phyloP scores from a whole-genome alignment of 164 flowering plant species.

The Magnolia kwangsiensis region DNA sequence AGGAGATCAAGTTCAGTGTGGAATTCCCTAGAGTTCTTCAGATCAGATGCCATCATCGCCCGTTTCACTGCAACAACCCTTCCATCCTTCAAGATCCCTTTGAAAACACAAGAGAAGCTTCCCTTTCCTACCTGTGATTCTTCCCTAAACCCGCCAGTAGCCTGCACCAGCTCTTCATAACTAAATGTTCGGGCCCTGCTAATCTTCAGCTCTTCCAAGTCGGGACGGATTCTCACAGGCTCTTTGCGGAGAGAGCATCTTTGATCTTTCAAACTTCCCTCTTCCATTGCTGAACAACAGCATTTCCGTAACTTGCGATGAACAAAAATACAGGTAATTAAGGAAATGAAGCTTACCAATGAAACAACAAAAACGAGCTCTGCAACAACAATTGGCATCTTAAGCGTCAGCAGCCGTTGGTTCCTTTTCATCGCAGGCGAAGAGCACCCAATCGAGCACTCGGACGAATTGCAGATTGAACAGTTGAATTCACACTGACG shows the following conservation, averaged over 20 bases:
- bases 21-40: slow-evolving; percentile 80
- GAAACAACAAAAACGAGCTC: slow-evolving; percentile 70
- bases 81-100: slow-evolving; percentile 75
- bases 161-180: slow-evolving; percentile 80
- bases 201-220: slow-evolving; percentile 71
- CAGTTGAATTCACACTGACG: slow-evolving; percentile 67
- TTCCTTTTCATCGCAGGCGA: slow-evolving; percentile 33
- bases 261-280: slow-evolving; percentile 27
- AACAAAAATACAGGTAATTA: slow-evolving; percentile 58
- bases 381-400: slow-evolving; percentile 63
- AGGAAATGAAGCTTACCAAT: slow-evolving; percentile 45
- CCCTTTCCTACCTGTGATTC: slow-evolving; percentile 87
- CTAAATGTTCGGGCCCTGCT: slow-evolving; percentile 71
- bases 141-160: slow-evolving; percentile 80
- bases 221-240: slow-evolving; percentile 51
- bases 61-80: slow-evolving; percentile 85
- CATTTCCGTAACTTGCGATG: slow-evolving; percentile 68
- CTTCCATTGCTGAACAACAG: slow-evolving; percentile 33
- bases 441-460: slow-evolving; percentile 63
- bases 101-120: slow-evolving; percentile 86
- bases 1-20: slow-evolving; percentile 81
- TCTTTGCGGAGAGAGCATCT: slow-evolving; percentile 38
- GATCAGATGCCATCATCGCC: slow-evolving; percentile 65
- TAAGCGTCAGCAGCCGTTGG: slow-evolving; percentile 53
- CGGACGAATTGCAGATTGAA: slow-evolving; percentile 52